Base-by-base conservation (phyloP, 306 rosid species). In the Fragaria vesca region DNA sequence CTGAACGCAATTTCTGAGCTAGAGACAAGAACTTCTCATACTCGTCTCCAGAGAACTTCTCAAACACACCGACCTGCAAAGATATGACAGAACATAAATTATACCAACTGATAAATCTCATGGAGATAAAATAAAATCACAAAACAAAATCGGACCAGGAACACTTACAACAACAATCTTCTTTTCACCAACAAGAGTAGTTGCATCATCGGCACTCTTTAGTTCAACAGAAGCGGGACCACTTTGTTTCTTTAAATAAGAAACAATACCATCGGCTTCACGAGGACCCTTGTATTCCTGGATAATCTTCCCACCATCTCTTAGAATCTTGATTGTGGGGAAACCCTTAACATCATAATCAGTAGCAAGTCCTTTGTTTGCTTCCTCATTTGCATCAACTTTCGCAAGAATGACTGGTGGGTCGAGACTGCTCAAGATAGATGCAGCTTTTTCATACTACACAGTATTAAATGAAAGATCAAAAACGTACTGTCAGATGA, bases 231-330 rank as follows among this genome's bases (percentile, higher is more conserved):
- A 86, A 30, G 97, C 84, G 58, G 99, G 99, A 43, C 99, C 99
- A 50, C 87, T 87, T 66, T 93, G 97, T 71, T 86, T 93, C 93
- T 93, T 91, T 83, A 95, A 52, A 76, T 95, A 91, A 21, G 83
- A 87, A 52, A 93, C 91, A 61, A 95, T 95, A 65, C 99, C 97
- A 60, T 93, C 93, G 1, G 97, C 91, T 34, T 91, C 97, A n/a
- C 90, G 87, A 40, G 97, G 99, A 26, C 99, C 99, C 69, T 95
- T 89, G 90, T 89, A 95, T 48, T 93, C 97, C 50, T 93, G 93
- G 88, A 76, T 38, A 38, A 17, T 61, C 89, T 91, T 91, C 55
- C 99, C 99, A 71, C 96, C 97, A 48, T 89, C 84, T 73, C 99
- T 91, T 12, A 95, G 54, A 81, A 95, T 93, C 86, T 95, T 95